Evolutionary conservation across 225 moss, liverwort and hornwort species (phyloP).

Genomic region (Anthoceros angustus): DNA sequence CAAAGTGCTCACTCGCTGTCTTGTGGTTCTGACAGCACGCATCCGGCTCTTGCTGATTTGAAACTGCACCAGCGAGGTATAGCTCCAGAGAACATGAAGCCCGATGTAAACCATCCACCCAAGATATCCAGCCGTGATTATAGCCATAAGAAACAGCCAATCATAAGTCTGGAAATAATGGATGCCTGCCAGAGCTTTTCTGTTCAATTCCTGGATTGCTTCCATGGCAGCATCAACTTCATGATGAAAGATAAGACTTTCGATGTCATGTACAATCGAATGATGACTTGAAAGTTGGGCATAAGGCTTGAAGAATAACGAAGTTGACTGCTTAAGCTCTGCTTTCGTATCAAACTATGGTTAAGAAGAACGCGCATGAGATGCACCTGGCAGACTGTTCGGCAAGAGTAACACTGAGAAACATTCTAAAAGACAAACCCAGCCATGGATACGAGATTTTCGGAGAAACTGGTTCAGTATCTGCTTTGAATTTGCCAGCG

Average conservation of each 20-base stretch:
- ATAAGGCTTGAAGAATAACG: constrained; percentile 87
- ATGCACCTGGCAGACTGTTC: not conserved
- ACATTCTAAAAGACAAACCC: not conserved
- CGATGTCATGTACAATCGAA: constrained; percentile 39
- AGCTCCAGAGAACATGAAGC: constrained; percentile 68
- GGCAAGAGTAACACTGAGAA: constrained; percentile 9
- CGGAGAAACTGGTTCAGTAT: constrained; percentile 87
- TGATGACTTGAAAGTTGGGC: constrained; percentile 45
- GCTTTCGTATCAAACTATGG: not conserved
- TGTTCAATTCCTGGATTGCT: constrained; percentile 55
- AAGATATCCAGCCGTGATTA: constrained; percentile 60
- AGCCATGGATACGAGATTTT: constrained; percentile 71
- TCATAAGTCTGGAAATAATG: constrained; percentile 99
- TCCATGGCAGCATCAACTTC: constrained; percentile 60
- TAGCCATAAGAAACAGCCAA: constrained; percentile 88
- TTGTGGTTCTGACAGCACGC: not conserved
- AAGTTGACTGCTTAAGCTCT: constrained; percentile 67
- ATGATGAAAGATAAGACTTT: constrained; percentile 34
- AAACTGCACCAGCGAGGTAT: constrained; percentile 38
- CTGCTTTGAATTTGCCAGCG: constrained; percentile 91
- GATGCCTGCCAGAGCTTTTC: constrained; percentile 53
- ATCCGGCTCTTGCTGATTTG: constrained; percentile 19
- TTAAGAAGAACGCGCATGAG: not conserved
- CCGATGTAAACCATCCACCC: constrained; percentile 92
- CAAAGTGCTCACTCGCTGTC: constrained; percentile 5